Evolutionary conservation across 2,329 filamentous ascomycete genomes (phyloP).

Genomic region (Ophiocordyceps camponoti-saundersi): DNA sequence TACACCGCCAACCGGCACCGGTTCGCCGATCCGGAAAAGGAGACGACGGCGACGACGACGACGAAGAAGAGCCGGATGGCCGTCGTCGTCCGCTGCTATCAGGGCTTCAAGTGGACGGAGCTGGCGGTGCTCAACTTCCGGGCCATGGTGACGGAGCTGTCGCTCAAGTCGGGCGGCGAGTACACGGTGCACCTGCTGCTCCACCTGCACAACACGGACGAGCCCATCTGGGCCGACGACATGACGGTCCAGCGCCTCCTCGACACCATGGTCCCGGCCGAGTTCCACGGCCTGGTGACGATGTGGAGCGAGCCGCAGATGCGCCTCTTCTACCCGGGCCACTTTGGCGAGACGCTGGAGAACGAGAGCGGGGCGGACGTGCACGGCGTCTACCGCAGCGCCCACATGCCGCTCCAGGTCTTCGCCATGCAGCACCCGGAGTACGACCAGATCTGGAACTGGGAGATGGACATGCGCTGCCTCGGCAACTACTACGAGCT

Average conservation of each 20-base stretch:
- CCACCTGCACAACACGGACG: conserved; percentile 64
- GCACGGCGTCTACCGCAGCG: conserved; percentile 52
- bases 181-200: conserved; percentile 72
- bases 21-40: conserved; percentile 26
- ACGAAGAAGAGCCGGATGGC: conserved; percentile 44
- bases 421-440: conserved; percentile 46
- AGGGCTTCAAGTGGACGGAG: conserved; percentile 60
- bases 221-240: conserved; percentile 69
- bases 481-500: conserved; percentile 56
- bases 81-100: conserved; percentile 66
- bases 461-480: conserved; percentile 52
- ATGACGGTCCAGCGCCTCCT: conserved; percentile 56
- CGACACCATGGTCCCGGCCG: conserved; percentile 45
- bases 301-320: conserved; percentile 79
- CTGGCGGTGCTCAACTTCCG: conserved; percentile 69
- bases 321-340: conserved; percentile 55
- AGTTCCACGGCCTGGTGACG: conserved; percentile 67
- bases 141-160: conserved; percentile 63
- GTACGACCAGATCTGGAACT: conserved; percentile 53
- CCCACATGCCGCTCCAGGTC: conserved; percentile 45
- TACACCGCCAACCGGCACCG: conserved; percentile 44
- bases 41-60: conserved; percentile 16
- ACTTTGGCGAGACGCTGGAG: conserved; percentile 51
- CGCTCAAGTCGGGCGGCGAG: conserved; percentile 62
- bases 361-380: conserved; percentile 40